phyloP scores from a whole-genome alignment of 495 filamentous ascomycete species.

The Copromyces sp. region DNA sequence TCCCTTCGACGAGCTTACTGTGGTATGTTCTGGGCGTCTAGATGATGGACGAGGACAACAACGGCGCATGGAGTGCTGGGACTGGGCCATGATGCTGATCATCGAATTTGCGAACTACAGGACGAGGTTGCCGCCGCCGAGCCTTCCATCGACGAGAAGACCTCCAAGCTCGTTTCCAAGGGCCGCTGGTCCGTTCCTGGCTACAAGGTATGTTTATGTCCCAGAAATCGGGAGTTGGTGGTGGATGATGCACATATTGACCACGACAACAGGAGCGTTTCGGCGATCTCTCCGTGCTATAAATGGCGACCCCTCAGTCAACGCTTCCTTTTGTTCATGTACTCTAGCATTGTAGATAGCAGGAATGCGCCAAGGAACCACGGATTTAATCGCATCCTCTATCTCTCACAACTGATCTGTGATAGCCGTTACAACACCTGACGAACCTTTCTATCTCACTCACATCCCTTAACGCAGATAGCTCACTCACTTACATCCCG shows the following conservation, averaged over 20 bases:
- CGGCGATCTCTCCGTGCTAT: slow-evolving; percentile 87
- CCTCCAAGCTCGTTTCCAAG: slow-evolving; percentile 82
- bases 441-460: not conserved
- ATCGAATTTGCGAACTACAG: slow-evolving; percentile 31
- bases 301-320: slow-evolving; percentile 33
- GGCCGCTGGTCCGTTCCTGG: slow-evolving; percentile 95
- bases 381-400: not conserved
- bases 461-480: not conserved
- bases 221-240: slow-evolving; percentile 1
- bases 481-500: not conserved
- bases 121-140: slow-evolving; percentile 89
- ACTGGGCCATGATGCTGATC: slow-evolving; percentile 9
- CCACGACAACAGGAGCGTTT: slow-evolving; percentile 72
- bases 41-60: not conserved
- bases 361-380: slow-evolving; percentile 15
- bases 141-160: slow-evolving; percentile 94
- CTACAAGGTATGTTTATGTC: slow-evolving; percentile 72
- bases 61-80: not conserved
- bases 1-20: slow-evolving; percentile 94
- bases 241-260: slow-evolving; percentile 5
- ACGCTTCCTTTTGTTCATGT: slow-evolving; percentile 38
- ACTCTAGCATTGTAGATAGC: slow-evolving; percentile 51
- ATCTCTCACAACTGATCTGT: not conserved
- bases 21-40: slow-evolving; percentile 49
- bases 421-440: not conserved